Conservation (phyloP, 83 land plant species). For the Larix sibirica region DNA sequence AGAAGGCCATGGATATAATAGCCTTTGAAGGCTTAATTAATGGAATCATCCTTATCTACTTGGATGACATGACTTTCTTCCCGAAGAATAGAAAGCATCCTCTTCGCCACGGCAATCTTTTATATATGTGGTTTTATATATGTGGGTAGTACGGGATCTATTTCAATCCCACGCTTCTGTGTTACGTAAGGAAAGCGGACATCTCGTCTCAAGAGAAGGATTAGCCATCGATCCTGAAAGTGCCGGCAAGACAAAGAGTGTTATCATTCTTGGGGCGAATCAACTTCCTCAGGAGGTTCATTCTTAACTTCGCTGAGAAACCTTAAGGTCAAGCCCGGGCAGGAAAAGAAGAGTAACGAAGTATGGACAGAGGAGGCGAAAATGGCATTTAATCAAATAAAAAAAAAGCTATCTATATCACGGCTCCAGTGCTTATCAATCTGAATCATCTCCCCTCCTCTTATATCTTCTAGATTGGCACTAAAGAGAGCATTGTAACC, state of each 20-base stretch:
- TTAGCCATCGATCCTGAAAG: not conserved
- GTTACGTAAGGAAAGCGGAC: not conserved
- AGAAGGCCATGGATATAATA: not conserved
- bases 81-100: not conserved
- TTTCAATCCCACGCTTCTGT: not conserved
- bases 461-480: too few species aligned
- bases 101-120: not conserved
- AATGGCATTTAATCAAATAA: too few species aligned
- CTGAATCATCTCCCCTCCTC: too few species aligned
- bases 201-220: too few species aligned
- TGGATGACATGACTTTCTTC: not conserved
- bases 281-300: slow-evolving; percentile 1
- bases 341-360: not conserved
- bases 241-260: not conserved
- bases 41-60: slow-evolving; percentile 1
- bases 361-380: not conserved
- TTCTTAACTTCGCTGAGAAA: too few species aligned
- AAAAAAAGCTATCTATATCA: too few species aligned
- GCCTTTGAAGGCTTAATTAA: not conserved
- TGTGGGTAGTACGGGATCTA: not conserved
- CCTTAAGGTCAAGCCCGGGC: not conserved
- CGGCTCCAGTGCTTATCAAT: too few species aligned
- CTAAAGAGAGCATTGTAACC: too few species aligned
- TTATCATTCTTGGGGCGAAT: not conserved
- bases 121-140: too few species aligned